Conservation (phyloP, 805 yeast genomes). For the Candida orba region DNA sequence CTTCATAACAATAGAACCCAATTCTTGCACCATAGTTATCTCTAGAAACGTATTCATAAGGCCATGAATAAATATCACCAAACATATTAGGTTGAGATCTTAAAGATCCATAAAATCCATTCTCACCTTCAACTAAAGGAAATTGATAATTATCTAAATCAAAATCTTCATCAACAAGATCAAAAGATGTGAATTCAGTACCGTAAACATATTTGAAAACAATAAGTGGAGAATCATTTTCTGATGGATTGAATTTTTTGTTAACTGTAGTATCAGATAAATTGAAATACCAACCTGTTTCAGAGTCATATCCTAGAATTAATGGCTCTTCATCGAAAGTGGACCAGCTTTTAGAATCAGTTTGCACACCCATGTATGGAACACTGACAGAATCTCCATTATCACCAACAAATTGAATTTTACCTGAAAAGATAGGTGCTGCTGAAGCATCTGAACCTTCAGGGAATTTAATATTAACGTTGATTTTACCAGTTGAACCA, state of each 20-base stretch:
- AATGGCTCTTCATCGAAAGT: conserved; percentile 5
- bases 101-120: conserved; percentile 8
- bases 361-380: conserved; percentile 14
- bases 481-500: conserved; percentile 1
- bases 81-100: background rate
- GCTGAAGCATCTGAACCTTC: background rate
- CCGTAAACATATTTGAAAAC: conserved; percentile 8
- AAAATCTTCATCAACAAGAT: conserved; percentile 9
- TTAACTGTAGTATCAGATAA: background rate
- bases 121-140: conserved; percentile 4
- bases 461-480: conserved; percentile 6
- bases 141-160: conserved; percentile 3
- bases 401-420: conserved; percentile 7
- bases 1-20: background rate
- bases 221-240: conserved; percentile 3
- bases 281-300: background rate
- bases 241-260: conserved; percentile 1
- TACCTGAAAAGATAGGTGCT: conserved; percentile 10
- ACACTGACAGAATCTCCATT: conserved; percentile 11
- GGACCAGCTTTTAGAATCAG: conserved; percentile 9
- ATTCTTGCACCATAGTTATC: background rate
- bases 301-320: conserved; percentile 1
- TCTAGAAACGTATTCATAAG: conserved; percentile 2
- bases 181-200: conserved; percentile 8
- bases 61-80: conserved; percentile 4